These are phyloP conservation scores for Candida xyloterini DNA, from an alignment of 805 yeast species.

Conservation along the genomic window DNA sequence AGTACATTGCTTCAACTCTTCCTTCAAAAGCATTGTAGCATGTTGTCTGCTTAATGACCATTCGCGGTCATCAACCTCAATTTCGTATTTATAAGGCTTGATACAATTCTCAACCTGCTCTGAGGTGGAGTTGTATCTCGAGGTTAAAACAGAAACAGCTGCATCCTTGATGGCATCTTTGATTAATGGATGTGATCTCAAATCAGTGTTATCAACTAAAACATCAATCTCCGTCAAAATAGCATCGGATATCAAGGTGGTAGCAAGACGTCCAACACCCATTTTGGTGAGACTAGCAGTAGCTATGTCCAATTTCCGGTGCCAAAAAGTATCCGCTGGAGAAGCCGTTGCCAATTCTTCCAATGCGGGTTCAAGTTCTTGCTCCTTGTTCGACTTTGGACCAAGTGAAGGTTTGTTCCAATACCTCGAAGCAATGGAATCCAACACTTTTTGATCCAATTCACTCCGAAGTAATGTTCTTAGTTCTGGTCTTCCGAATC, in stretches of 20 bases:
- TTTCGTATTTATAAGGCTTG: conserved; percentile 96
- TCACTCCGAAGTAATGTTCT: conserved; percentile 75
- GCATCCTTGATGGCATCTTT: conserved; percentile 80
- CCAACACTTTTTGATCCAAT: conserved; percentile 85
- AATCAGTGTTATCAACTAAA: conserved; percentile 68
- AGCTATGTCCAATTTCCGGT: conserved; percentile 76
- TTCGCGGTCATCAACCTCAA: conserved; percentile 93
- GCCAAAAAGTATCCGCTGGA: conserved; percentile 81
- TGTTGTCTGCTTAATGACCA: conserved; percentile 84
- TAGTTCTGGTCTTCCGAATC: conserved; percentile 80
- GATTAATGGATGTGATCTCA: conserved; percentile 84
- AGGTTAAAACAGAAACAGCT: conserved; percentile 71
- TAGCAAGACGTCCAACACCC: conserved; percentile 90
- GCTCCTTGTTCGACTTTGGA: conserved; percentile 13
- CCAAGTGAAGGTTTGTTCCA: conserved; percentile 70
- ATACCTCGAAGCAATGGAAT: conserved; percentile 82
- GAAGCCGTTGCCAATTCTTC: conserved; percentile 54
- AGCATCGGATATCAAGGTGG: conserved; percentile 77
- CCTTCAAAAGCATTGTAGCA: conserved; percentile 67
- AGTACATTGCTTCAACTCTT: conserved; percentile 82
- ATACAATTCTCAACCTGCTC: conserved; percentile 98
- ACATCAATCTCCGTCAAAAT: conserved; percentile 73
- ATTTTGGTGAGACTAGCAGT: conserved; percentile 83
- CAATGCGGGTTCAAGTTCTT: conserved; percentile 42
- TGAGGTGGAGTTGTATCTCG: conserved; percentile 85